Evolutionary conservation across 176 grass and related monocot species (phyloP).

Genomic region (Thalia dealbata): DNA sequence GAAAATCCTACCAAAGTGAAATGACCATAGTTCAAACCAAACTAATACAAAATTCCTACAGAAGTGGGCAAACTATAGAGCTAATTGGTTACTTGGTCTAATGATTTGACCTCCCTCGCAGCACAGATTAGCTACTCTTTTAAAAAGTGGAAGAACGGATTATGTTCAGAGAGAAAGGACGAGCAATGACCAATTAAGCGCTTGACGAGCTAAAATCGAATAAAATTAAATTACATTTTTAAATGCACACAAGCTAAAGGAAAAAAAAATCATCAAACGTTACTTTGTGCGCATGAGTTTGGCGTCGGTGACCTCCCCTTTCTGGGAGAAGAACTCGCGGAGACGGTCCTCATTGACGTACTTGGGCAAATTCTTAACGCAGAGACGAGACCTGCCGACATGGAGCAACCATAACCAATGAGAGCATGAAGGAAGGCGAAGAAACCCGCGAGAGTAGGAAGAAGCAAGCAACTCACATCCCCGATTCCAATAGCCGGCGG

Average conservation of each 20-base stretch:
- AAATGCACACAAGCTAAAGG: neutral
- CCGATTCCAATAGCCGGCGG: neutral
- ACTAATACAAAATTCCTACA: neutral
- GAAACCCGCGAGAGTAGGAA: neutral
- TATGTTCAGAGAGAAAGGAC: neutral
- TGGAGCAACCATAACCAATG: neutral
- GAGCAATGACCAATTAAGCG: neutral
- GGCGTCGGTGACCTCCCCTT: conserved; percentile 81
- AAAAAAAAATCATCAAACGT: neutral
- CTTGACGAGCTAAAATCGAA: too few relatives aligned
- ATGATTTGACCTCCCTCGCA: too few relatives aligned
- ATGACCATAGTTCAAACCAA: neutral
- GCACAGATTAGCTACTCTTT: too few relatives aligned
- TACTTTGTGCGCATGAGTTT: conserved; percentile 87
- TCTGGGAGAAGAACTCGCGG: conserved; percentile 77
- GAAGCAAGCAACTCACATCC: neutral
- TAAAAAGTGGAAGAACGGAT: neutral
- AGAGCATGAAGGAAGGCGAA: neutral
- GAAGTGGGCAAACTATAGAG: neutral
- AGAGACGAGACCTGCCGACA: conserved; percentile 47
- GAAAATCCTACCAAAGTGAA: neutral
- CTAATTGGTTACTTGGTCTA: too few relatives aligned
- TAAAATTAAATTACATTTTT: too few relatives aligned
- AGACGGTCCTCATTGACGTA: conserved; percentile 71
- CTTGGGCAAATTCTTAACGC: conserved; percentile 93